Evolutionary conservation across 2,329 filamentous ascomycete species (phyloP).

Genomic region (Apiospora kogelbergensis): DNA sequence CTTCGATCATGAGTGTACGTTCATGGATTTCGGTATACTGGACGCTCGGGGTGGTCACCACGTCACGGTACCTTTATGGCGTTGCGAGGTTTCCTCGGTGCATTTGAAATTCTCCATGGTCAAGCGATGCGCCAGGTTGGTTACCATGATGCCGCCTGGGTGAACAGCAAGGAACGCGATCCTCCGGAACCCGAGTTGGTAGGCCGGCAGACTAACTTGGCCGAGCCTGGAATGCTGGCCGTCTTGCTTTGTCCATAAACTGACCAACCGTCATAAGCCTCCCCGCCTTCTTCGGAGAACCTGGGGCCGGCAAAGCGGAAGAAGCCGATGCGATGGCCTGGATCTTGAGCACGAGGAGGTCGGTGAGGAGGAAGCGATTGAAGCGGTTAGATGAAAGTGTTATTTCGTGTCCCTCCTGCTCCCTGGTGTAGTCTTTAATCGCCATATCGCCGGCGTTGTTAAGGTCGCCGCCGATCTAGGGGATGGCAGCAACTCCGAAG

Average conservation of each 20-base stretch:
- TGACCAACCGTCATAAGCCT: conserved; percentile 31
- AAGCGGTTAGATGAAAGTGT: not conserved
- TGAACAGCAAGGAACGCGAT: conserved; percentile 17
- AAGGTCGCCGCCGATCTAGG: not conserved
- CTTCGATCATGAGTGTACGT: not conserved
- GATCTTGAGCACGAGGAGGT: not conserved
- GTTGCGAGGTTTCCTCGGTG: not conserved
- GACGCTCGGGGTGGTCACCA: no score
- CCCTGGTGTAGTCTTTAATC: not conserved
- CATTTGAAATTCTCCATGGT: not conserved
- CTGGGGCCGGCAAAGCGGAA: conserved; percentile 19
- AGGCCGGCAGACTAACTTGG: conserved; percentile 40
- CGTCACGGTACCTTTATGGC: conserved; percentile 7
- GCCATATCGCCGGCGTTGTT: not conserved
- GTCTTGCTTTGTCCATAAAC: conserved; percentile 45
- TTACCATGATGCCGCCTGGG: conserved; percentile 16
- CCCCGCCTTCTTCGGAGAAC: conserved; percentile 18
- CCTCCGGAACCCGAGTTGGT: conserved; percentile 28
- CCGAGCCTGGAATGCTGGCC: conserved; percentile 42
- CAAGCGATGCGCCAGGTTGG: conserved; percentile 6
- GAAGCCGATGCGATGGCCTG: conserved; percentile 1
- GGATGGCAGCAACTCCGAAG: not conserved
- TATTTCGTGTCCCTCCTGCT: conserved; percentile 8
- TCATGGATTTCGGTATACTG: not conserved
- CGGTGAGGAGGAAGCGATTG: not conserved